Evolutionary conservation across 2,329 filamentous ascomycete species (phyloP).

Genomic region (Aureobasidium sp.): DNA sequence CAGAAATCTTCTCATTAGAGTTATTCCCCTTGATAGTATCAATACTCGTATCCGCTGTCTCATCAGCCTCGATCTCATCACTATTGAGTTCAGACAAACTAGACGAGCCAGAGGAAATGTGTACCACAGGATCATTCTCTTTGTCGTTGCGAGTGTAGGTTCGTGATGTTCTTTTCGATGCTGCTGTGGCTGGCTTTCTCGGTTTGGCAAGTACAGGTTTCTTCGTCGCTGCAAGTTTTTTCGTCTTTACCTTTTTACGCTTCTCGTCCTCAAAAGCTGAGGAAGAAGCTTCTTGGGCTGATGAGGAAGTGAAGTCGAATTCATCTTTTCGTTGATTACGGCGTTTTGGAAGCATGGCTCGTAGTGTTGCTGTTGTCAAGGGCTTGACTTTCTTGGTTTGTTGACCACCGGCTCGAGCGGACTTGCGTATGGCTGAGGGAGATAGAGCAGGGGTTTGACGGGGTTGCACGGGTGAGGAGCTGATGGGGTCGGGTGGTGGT

Average conservation of each 20-base stretch:
- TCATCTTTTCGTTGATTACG: constrained; percentile 35
- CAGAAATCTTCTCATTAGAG: constrained; percentile 32
- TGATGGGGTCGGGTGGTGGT: constrained; percentile 22
- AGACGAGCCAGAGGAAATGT: constrained; percentile 32
- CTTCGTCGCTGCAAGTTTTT: neutral
- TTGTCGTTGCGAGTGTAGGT: constrained; percentile 36
- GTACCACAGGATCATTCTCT: constrained; percentile 20
- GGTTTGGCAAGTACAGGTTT: neutral
- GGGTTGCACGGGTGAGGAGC: neutral
- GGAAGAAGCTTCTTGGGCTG: constrained; percentile 35
- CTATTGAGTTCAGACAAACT: constrained; percentile 17
- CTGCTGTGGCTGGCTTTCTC: constrained; percentile 21
- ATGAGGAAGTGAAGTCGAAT: constrained; percentile 46
- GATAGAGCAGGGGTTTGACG: constrained; percentile 26
- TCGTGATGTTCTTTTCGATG: constrained; percentile 29
- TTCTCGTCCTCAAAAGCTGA: constrained; percentile 45
- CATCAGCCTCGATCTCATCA: neutral
- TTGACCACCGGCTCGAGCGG: constrained; percentile 30
- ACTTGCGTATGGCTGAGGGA: constrained; percentile 26
- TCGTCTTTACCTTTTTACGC: constrained; percentile 27
- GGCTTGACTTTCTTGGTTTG: constrained; percentile 26
- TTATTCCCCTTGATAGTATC: constrained; percentile 22
- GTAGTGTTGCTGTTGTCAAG: constrained; percentile 48
- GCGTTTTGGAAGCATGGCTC: constrained; percentile 49
- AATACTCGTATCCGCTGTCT: constrained; percentile 19